A percentile compares a stretch with the other conserved stretches of the same genome.
Conservation (phyloP, 371 early-diverging fungal species). For the Lichtheimia ramosa region DNA sequence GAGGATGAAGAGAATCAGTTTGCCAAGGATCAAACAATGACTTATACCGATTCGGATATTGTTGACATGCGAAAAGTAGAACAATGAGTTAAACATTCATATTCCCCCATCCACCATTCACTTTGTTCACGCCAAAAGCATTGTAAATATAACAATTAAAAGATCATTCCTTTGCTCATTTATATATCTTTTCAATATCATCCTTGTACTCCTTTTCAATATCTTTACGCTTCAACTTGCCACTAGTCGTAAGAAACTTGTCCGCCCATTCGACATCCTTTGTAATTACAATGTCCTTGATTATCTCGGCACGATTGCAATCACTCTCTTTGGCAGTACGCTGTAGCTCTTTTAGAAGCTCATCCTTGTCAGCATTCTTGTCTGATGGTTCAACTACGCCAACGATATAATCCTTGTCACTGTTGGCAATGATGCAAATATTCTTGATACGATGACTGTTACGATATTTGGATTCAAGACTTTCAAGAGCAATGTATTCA, state of each 20-base stretch:
- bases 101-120: background rate
- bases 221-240: constrained; percentile 59
- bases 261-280: constrained; percentile 48
- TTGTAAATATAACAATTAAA: background rate
- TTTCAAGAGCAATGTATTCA: constrained; percentile 96
- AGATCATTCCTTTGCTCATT: constrained; percentile 1
- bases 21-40: background rate
- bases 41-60: background rate
- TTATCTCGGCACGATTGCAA: constrained; percentile 50
- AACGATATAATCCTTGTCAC: constrained; percentile 58
- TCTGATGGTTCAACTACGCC: constrained; percentile 70
- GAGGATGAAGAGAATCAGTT: background rate
- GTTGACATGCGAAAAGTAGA: background rate
- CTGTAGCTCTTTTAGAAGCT: constrained; percentile 47
- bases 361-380: constrained; percentile 37
- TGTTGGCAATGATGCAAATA: constrained; percentile 82
- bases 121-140: too few relatives aligned
- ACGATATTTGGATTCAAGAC: constrained; percentile 87
- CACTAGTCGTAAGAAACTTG: constrained; percentile 57
- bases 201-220: constrained; percentile 49
- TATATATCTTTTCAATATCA: constrained; percentile 50
- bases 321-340: constrained; percentile 39
- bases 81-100: background rate
- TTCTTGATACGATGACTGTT: constrained; percentile 69
- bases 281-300: constrained; percentile 49